Evolutionary conservation across 2,329 filamentous ascomycete species (phyloP).

Genomic region (Colletotrichum lupini): DNA sequence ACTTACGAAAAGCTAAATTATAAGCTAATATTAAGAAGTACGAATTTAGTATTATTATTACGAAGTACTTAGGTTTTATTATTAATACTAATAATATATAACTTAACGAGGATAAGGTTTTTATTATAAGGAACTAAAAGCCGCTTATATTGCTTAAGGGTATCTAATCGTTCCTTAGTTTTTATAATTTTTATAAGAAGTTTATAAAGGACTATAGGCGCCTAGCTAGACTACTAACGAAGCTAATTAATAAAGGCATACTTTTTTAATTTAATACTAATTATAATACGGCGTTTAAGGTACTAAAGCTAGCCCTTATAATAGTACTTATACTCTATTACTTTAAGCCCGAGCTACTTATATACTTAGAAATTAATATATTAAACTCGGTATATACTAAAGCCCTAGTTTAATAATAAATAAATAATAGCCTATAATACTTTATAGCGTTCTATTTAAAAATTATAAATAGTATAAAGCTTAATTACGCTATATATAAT

Average conservation of each 20-base stretch:
- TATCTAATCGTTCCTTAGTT: neutral
- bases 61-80: fast-evolving
- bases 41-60: no score
- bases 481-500: no score
- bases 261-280: no score
- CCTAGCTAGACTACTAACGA: no score
- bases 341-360: no score
- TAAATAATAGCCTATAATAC: neutral
- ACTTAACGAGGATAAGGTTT: no score
- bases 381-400: neutral
- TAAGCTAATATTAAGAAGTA: no score
- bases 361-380: no score
- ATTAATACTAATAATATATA: no score
- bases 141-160: fast-evolving
- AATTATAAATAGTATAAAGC: fast-evolving
- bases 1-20: no score
- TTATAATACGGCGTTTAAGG: fast-evolving
- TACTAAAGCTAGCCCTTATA: no score
- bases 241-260: fast-evolving
- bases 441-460: neutral
- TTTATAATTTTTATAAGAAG: neutral
- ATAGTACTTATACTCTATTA: fast-evolving
- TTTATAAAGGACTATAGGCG: fast-evolving
- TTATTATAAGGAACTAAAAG: neutral
- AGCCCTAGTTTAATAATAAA: neutral